Base-by-base conservation (phyloP, 305 asterid species). In the Fraxinus platypoda region DNA sequence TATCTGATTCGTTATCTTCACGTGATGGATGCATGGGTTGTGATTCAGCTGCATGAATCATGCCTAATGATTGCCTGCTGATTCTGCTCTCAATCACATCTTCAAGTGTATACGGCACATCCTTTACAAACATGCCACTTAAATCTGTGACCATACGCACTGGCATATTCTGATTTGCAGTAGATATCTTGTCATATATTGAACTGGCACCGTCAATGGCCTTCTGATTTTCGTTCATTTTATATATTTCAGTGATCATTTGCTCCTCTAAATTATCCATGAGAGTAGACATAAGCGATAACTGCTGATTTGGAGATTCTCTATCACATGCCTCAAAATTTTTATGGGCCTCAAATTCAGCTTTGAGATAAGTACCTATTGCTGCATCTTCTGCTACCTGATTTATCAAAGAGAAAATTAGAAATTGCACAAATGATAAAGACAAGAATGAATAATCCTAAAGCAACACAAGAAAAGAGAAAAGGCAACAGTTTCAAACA, bases 311-410 rank as follows among this genome's bases (percentile, higher is more conserved):
- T 23, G 84, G 72, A 84, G 74, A 77, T 43, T 82, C 85, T 59
- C 57, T 62, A 68, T 62, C 84, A 78, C 34, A 19, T 75, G 75
- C 85, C 77, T 68, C 86, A 78, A 85, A 82, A 71, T 76, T 85
- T 62, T 73, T 82, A 85, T 85, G 84, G 30, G 86, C 77, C 70
- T 84, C 86, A 83, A 87, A 88, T 79, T 83, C 83, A 78, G 85
- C 83, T 80, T 85, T 86, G 57, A 91, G 76, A 72, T 35, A 43
- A 64, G 90, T 76, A 82, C 87, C 89, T 75, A 90, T 79, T 19
- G 86, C 80, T 75, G 85, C 84, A 84, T 92, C 94, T 89, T 95
- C 99, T 79, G 88, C 86, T 38, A 95, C 97, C 99, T 95, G 91
- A 85, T 80, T 74, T 83, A 37, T 81, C 64, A 59, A 83, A 23